Conservation (phyloP, 352 stramenopile species). For the Thraustochytrium sp. region DNA sequence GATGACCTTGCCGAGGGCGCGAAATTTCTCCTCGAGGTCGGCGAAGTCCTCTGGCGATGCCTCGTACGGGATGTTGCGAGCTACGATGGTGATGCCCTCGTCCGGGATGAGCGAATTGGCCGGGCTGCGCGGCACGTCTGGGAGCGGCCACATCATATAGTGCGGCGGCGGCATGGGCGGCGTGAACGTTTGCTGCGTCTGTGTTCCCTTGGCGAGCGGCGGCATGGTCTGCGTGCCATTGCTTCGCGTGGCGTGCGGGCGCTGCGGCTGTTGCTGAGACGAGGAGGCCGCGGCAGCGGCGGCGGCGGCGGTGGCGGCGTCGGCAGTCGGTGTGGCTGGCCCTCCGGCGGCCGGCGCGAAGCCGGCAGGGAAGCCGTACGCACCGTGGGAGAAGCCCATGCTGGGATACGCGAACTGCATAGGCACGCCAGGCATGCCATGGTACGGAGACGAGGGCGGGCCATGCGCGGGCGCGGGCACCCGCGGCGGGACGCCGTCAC, state of each 20-base stretch:
- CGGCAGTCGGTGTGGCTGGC: background rate
- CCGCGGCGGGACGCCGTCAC: too few relatives aligned
- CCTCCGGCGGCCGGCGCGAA: background rate
- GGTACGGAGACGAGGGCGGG: too few relatives aligned
- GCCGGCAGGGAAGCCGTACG: background rate
- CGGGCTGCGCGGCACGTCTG: background rate
- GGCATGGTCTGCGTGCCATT: background rate
- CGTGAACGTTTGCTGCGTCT: background rate
- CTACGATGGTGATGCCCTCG: background rate
- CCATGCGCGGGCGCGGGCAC: too few relatives aligned
- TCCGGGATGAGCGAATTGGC: background rate
- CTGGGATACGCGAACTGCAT: background rate
- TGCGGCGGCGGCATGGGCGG: background rate
- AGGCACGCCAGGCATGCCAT: too few relatives aligned
- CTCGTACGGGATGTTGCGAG: constrained; percentile 6
- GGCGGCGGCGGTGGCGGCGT: too few relatives aligned
- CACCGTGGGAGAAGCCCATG: background rate
- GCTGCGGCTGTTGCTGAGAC: background rate
- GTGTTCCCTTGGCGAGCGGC: background rate
- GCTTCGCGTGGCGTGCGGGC: background rate
- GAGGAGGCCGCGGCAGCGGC: too few relatives aligned
- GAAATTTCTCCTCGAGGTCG: constrained; percentile 1
- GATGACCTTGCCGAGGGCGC: background rate
- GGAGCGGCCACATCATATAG: background rate
- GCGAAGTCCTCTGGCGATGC: background rate